Base-by-base conservation (phyloP, 2,329 filamentous ascomycete species). In the Diaporthe sp. region DNA sequence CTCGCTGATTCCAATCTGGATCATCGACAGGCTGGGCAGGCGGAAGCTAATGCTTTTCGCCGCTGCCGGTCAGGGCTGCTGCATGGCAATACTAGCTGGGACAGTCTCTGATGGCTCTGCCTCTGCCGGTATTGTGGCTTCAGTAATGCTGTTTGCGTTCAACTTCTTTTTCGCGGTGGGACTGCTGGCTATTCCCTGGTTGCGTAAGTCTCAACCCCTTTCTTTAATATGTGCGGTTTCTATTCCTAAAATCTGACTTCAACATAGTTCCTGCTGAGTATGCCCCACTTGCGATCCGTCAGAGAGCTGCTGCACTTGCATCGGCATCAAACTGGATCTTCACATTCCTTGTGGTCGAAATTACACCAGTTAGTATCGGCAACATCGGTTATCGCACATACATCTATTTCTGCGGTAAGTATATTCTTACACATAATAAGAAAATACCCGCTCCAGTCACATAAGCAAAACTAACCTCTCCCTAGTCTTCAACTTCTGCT, bases 11-110 rank as follows among this genome's bases (percentile, higher is more conserved):
- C 85, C 87, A 1, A 86, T 89, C 28, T 91, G 91, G 81, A 85
- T 92, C 33, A 90, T 93, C 52, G 92, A 93, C 81, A 88, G 89
- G 1, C 89, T 92, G 4, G 92, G 92, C 22, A 30, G 80, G 9
- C 80, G 80, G 64, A 80, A 68, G 17, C 72, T 74, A 77, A 15
- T 81, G 80, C 79, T 77, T 78, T 52, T 80, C 80, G 66, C 61
- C 78, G 54, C 79, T 76, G 30, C 76, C 77, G 19, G 61, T 25
- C 72, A 80, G 22, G 80, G 80, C 52, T 80, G 81, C 79, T 67
- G 80, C 17, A 71, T 73, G 60, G 79, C 80, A 15, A 75, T 81
- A 1, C 74, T 78, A 28, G 80, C 80, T 2, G 80, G 80, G 2
- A 78, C 77, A 35, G 71, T 78, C 25, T 75, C 80, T 4, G 77